Percentiles rank a stretch among this genome's conserved stretches.
Conservation (phyloP, 768 basidiomycete species). For the Phanerochaete sordida region DNA sequence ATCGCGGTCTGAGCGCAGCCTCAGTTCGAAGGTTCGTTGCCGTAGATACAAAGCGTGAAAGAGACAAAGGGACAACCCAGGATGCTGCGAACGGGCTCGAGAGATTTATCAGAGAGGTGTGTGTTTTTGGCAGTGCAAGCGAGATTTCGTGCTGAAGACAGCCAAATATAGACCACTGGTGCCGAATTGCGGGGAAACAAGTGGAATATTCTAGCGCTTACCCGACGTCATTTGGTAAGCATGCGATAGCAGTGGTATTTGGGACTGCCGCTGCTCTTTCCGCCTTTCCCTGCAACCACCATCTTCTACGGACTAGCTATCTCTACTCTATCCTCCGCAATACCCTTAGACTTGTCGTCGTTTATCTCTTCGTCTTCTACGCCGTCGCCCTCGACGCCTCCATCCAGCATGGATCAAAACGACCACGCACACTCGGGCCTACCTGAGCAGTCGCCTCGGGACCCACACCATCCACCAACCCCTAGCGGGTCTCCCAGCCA, state of each 20-base stretch:
- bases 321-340: neutral
- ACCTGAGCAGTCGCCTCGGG: conserved; percentile 1
- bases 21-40: no score
- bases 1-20: no score
- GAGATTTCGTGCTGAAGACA: neutral
- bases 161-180: neutral
- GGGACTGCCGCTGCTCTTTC: neutral
- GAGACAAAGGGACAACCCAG: no score
- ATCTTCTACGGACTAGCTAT: conserved; percentile 6
- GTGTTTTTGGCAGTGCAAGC: neutral
- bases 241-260: neutral
- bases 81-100: no score
- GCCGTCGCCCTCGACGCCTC: neutral
- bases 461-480: neutral
- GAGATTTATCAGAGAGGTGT: neutral
- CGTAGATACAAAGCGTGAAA: no score
- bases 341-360: neutral
- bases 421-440: conserved; percentile 7
- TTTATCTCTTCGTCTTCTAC: neutral
- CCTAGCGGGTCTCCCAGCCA: no score
- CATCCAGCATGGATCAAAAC: conserved; percentile 19
- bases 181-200: neutral
- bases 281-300: neutral
- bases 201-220: neutral
- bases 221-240: conserved; percentile 2